Evolutionary conservation across 345 rosid species (phyloP), one percentile per base, ranked within the genome.

Genomic region (Hevea brasiliensis): DNA sequence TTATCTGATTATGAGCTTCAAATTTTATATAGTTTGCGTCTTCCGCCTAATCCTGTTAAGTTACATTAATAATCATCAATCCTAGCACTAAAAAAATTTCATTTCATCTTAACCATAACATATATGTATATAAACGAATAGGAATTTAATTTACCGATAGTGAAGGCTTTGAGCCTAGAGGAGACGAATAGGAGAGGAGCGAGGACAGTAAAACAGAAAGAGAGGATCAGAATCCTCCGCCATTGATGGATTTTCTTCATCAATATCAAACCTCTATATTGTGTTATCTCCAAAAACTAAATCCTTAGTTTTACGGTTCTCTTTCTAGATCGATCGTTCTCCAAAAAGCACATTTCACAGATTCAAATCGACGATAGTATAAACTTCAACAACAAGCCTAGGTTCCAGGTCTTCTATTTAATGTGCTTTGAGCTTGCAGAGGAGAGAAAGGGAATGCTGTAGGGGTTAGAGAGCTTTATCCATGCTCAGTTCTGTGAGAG

Each of bases 191-290:
- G 8, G 47, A 95, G 67, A 7, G 99, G 99, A 78, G 97, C 86
- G 70, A 91, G 55, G 8, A 92, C 92, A 76, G 94, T 85, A 55
- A 87, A 76, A 67, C 83, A 83, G 64, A 95, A 37, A 1, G 86
- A 82, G 89, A 95, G 92, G 97, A 90, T 76, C 74, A 89, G 8
- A 61, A 85, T 86, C 98, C 97, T 90, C 96, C 84, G 91, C 88
- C 89, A 81, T 76, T 82, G 90, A 79, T 76, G 90, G 45, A 72
- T 21, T 83, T 84, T 87, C 88, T 82, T 90, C 98, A 89, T 95
- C 88, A 75, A 87, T 74, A 78, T 14, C 41, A 68, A 70, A 59
- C 29, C 75, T 35, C 26, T 27, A 42, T n/a, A n/a, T 64, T 18
- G 7, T 5, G 73, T 61, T 45, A n/a, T 41, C 37, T 32, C 29